Base-by-base conservation (phyloP, 495 filamentous ascomycete genomes). In the Penicillium longicatenatum region DNA sequence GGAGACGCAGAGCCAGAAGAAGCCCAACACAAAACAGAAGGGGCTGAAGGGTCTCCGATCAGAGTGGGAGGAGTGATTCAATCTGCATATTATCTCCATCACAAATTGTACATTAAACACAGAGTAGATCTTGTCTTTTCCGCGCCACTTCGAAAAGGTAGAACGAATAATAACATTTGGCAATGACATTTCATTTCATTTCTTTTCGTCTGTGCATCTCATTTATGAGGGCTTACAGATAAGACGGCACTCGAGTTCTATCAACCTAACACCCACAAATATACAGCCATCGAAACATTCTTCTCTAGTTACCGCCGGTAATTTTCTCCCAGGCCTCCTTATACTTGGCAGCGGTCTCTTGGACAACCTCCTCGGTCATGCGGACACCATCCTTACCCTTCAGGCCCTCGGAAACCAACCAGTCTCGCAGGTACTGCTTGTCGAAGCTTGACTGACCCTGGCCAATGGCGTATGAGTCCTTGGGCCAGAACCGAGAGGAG, bases 341-440 rank as follows among this genome's bases (percentile, higher is more conserved):
- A 62, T 92, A 92, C 71, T 86, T 84, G 53, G 72, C 79, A 37
- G 72, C 76, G 16, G 89, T 93, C 68, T 82, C 81, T 64, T 75
- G 66, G 29, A 79, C 82, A 55, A 93, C 78, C 41, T 88, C 84
- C 20, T 83, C 78, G 6, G 82, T 86, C 78, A 95, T 85, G 47
- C 74, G 74, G 14, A 92, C 85, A 8, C 85, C 85, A 26, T 83
- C 71, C 71, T 87, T 87, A 5, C 87, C 87, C 74, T 91, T 87
- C 37, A 93, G 66, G 1, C 89, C 89, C 54, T 86, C 76, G 37
- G 63, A 65, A 1, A 84, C 87, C 69, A 98, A 72, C 92, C 93
- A 98, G 73, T 97, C 88, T 20, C 93, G 78, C 66, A 97, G 62
- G 62, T 82, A 89, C 81, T 97, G 94, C 82, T 98, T 98, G 69